These are phyloP conservation scores for Plasmopara halstedii DNA, from an alignment of 352 stramenopile genomes.

Conservation along the genomic window DNA sequence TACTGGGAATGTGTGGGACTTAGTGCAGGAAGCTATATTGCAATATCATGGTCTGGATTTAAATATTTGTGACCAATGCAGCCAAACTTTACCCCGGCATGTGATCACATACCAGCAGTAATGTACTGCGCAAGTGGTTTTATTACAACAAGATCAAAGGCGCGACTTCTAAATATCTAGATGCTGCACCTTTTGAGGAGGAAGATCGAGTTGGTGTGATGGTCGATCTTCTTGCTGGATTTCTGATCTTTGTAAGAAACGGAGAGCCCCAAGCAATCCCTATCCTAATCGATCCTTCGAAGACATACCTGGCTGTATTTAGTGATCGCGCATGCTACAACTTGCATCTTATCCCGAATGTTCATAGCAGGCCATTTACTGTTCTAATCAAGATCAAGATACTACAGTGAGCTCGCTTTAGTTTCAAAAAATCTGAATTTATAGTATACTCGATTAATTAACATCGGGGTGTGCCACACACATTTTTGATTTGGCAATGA, in stretches of 20 bases:
- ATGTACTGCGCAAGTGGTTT: conserved; percentile 68
- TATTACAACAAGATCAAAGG: conserved; percentile 55
- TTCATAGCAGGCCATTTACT: conserved; percentile 43
- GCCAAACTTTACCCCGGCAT: conserved; percentile 42
- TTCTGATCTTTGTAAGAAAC: conserved; percentile 50
- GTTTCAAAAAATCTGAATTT: too few species aligned
- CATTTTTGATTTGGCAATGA: conserved; percentile 17
- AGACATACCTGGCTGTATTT: conserved; percentile 51
- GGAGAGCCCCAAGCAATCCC: conserved; percentile 26
- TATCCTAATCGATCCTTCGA: conserved; percentile 33
- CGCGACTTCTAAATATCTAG: conserved; percentile 38
- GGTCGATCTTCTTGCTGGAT: conserved; percentile 46
- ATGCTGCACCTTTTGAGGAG: conserved; percentile 38
- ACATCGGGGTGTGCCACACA: too few species aligned
- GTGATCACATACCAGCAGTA: conserved; percentile 60
- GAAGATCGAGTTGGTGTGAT: conserved; percentile 48
- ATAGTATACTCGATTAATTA: too few species aligned
- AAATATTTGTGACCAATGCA: conserved; percentile 35
- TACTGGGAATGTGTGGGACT: conserved; percentile 65
- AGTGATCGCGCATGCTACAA: conserved; percentile 45
- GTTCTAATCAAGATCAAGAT: conserved; percentile 5
- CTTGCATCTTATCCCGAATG: conserved; percentile 35
- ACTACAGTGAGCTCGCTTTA: too few species aligned
- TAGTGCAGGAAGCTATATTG: conserved; percentile 56
- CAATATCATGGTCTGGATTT: conserved; percentile 34